Conservation (phyloP, 2,329 filamentous ascomycete genomes). For the Aspergillus fischeri region DNA sequence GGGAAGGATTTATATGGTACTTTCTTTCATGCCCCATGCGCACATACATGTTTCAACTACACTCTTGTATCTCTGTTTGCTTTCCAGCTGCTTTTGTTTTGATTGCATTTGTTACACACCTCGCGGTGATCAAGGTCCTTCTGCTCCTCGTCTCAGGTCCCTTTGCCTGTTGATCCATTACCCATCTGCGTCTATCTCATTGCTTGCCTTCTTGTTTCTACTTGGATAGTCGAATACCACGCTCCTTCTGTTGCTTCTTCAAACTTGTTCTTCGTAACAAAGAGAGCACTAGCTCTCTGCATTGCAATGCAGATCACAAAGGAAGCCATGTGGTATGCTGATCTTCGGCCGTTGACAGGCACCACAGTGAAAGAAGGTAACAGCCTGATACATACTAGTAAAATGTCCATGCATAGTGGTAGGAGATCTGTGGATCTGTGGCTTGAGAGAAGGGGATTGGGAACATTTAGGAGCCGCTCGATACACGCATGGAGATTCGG, state of each 20-base stretch:
- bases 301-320: background rate
- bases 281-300: background rate
- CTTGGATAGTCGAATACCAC: background rate
- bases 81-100: background rate
- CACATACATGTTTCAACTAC: background rate
- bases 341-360: background rate
- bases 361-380: background rate
- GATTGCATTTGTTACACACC: background rate
- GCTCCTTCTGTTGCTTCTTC: background rate
- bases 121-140: background rate
- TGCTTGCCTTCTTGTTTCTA: background rate
- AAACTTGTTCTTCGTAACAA: background rate
- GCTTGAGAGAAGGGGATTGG: background rate
- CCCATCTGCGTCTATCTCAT: background rate
- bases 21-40: background rate
- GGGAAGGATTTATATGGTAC: background rate
- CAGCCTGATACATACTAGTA: no score
- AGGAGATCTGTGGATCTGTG: background rate
- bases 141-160: background rate
- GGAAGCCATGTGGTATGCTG: background rate
- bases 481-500: background rate
- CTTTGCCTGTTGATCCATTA: background rate
- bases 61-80: background rate
- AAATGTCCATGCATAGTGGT: no score
- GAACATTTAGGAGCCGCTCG: background rate